Conservation (phyloP, 352 stramenopile genomes). For the Globisporangium heterothallicum region DNA sequence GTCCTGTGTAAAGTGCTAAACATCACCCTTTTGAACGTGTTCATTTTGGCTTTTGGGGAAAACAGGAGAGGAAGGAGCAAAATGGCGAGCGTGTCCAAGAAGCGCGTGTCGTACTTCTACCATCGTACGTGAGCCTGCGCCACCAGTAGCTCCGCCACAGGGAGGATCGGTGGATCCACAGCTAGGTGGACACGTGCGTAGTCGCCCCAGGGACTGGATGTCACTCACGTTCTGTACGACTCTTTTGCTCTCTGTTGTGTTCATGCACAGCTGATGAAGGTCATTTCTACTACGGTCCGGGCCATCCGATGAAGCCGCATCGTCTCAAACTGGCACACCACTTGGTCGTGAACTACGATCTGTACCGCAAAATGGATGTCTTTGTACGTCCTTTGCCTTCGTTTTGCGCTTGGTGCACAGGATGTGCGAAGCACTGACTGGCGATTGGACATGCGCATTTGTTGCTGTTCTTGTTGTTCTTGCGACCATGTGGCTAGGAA, state of each 20-base stretch:
- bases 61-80: neutral
- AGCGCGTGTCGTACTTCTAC: conserved; percentile 86
- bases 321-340: conserved; percentile 98
- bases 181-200: neutral
- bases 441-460: neutral
- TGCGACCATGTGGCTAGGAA: too few species aligned
- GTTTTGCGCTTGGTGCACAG: neutral
- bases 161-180: neutral
- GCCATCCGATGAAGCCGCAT: conserved; percentile 97
- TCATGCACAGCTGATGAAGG: conserved; percentile 86
- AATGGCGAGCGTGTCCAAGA: conserved; percentile 54
- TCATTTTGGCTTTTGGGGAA: neutral
- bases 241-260: neutral
- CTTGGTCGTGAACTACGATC: conserved; percentile 96
- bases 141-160: neutral
- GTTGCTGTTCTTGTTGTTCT: conserved; percentile 1
- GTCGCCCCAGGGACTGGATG: too few species aligned
- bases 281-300: conserved; percentile 95
- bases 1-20: neutral
- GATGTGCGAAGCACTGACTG: too few species aligned
- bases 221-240: neutral
- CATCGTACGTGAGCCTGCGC: conserved; percentile 45
- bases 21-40: too few species aligned
- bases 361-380: conserved; percentile 99
- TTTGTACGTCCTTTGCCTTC: conserved; percentile 68